Conservation (phyloP, 306 rosid species). For the Heteromeles arbutifolia region DNA sequence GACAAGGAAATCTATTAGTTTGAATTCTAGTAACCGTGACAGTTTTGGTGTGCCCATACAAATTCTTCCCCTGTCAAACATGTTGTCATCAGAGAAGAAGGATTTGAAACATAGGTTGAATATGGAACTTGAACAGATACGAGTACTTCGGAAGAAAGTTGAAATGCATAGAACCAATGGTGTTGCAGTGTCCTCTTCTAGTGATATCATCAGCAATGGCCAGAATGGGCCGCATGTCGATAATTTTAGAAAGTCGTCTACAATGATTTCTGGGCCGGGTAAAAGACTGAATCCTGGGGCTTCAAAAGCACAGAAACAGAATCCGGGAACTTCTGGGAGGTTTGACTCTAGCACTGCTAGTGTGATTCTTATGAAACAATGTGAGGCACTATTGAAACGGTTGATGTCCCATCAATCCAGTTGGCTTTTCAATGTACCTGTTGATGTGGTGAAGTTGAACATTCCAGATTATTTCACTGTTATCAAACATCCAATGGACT, state of each 20-base stretch:
- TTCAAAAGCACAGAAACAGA: constrained; percentile 40
- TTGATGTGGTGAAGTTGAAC: constrained; percentile 66
- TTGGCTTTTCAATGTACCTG: constrained; percentile 72
- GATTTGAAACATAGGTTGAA: constrained; percentile 41
- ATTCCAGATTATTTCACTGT: constrained; percentile 66
- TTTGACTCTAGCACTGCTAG: constrained; percentile 34
- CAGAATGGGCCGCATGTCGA: constrained; percentile 36
- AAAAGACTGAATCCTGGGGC: constrained; percentile 24
- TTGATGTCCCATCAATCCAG: constrained; percentile 54
- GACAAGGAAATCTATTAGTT: constrained; percentile 49
- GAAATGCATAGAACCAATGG: constrained; percentile 46
- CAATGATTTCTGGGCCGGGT: constrained; percentile 22
- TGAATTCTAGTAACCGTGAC: constrained; percentile 34
- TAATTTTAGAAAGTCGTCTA: constrained; percentile 25
- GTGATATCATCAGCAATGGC: constrained; percentile 66
- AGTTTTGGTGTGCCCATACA: constrained; percentile 36
- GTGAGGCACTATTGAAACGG: constrained; percentile 54
- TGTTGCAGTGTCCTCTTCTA: constrained; percentile 58
- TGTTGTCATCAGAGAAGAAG: constrained; percentile 43
- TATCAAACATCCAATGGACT: constrained; percentile 79
- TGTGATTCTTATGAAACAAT: constrained; percentile 61
- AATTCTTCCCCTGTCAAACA: constrained; percentile 50
- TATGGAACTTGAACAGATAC: constrained; percentile 64
- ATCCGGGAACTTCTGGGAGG: constrained; percentile 47
- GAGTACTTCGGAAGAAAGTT: constrained; percentile 49